A percentile compares a stretch with the other conserved stretches of the same genome.
Conservation (phyloP, 2,329 filamentous ascomycete genomes). For the Pseudopithomyces chartarum region DNA sequence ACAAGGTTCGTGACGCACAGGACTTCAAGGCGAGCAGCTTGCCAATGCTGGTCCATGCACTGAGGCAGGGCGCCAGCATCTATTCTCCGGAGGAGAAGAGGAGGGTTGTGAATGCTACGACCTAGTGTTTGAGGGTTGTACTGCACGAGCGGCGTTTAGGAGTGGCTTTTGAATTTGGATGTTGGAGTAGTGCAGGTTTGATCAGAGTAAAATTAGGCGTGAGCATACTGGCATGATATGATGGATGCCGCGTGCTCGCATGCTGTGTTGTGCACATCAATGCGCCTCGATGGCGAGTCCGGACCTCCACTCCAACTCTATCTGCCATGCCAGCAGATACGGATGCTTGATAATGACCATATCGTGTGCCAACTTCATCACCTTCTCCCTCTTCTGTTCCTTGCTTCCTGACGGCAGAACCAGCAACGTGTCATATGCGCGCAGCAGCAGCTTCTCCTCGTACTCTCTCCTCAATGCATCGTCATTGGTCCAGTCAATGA, state of each 20-base stretch:
- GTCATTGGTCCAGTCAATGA: slow-evolving; percentile 89
- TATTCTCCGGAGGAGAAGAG: slow-evolving; percentile 62
- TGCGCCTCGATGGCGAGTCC: slow-evolving; percentile 37
- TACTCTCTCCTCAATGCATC: slow-evolving; percentile 83
- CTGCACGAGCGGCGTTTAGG: slow-evolving; percentile 21
- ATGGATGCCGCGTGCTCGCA: background rate
- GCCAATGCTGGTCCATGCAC: slow-evolving; percentile 67
- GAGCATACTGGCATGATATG: too few relatives aligned
- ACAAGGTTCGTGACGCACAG: slow-evolving; percentile 69
- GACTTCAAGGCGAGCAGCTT: slow-evolving; percentile 71
- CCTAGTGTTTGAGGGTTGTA: slow-evolving; percentile 4
- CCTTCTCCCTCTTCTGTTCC: slow-evolving; percentile 69
- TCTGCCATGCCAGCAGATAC: slow-evolving; percentile 87
- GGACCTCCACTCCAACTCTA: slow-evolving; percentile 84
- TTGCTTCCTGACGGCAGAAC: slow-evolving; percentile 73
- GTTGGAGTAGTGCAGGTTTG: background rate
- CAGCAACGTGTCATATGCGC: slow-evolving; percentile 78
- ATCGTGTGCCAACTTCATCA: slow-evolving; percentile 78
- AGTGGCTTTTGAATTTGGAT: background rate
- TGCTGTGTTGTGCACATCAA: slow-evolving; percentile 8
- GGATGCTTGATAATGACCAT: slow-evolving; percentile 98
- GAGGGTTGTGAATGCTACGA: slow-evolving; percentile 40
- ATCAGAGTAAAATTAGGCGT: background rate
- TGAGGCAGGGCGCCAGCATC: slow-evolving; percentile 69
- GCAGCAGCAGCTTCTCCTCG: slow-evolving; percentile 86